Evolutionary conservation across 2,329 filamentous ascomycete genomes (phyloP).

Genomic region (Diaporthe sp.): DNA sequence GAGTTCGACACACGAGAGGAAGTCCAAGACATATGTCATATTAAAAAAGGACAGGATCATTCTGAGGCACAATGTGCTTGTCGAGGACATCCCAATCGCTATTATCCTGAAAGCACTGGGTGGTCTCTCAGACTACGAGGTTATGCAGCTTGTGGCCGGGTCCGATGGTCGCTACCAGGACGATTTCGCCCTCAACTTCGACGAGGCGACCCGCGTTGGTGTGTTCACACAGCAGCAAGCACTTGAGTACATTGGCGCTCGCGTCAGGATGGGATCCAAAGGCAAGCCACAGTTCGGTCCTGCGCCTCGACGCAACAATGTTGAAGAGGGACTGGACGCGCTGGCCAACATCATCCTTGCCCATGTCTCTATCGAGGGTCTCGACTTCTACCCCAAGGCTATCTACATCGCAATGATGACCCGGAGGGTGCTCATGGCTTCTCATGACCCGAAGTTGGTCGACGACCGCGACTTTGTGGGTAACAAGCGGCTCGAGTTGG

Average conservation of each 20-base stretch:
- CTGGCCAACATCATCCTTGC: slow-evolving; percentile 94
- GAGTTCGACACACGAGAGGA: slow-evolving; percentile 96
- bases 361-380: slow-evolving; percentile 89
- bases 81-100: slow-evolving; percentile 94
- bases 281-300: slow-evolving; percentile 66
- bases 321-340: slow-evolving; percentile 93
- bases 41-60: slow-evolving; percentile 93
- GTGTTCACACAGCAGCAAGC: slow-evolving; percentile 96
- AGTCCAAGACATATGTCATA: slow-evolving; percentile 97
- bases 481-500: slow-evolving; percentile 95
- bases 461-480: slow-evolving; percentile 98
- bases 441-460: slow-evolving; percentile 88
- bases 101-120: slow-evolving; percentile 94
- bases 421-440: slow-evolving; percentile 93
- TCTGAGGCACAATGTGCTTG: slow-evolving; percentile 92
- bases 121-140: slow-evolving; percentile 94
- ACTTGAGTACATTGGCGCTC: slow-evolving; percentile 88
- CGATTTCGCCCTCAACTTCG: slow-evolving; percentile 94
- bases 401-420: slow-evolving; percentile 98
- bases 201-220: slow-evolving; percentile 86
- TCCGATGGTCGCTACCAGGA: slow-evolving; percentile 92
- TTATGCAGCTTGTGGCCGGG: slow-evolving; percentile 90
- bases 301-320: slow-evolving; percentile 79
- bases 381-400: slow-evolving; percentile 97
- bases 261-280: slow-evolving; percentile 88